Evolutionary conservation across 2,329 filamentous ascomycete genomes (phyloP), one percentile per base, ranked within the genome.

Genomic region (Verticillium longisporum): DNA sequence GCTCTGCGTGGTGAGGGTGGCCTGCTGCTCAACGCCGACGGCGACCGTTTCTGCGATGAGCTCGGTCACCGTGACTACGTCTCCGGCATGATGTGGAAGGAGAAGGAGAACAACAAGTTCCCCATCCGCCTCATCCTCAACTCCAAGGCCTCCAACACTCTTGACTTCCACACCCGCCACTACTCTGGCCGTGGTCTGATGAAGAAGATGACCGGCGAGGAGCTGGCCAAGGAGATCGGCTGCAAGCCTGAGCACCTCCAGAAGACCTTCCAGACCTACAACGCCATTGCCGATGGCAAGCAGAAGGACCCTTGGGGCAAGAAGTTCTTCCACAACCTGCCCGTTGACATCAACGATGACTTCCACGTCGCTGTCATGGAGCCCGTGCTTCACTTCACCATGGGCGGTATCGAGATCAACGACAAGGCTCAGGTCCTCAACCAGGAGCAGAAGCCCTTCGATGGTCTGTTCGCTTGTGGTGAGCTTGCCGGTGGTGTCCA

Each of bases 361-460:
- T 99, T 97, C 88, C 91, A 99, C 81, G 95, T 99, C 67, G 84
- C 95, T 32, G 71, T 96, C 66, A 99, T 99, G 95, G 94, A 99
- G 85, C 95, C 95, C 57, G 95, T 99, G 41, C 89, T 99, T 61
- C 95, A 99, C 83, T 99, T 99, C 82, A 99, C 95, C 81, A 99
- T 99, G 95, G 95, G 95, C 76, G 95, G 95, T 83, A 95, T 98
- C 69, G 94, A 98, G 81, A 99, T 99, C 83, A 96, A 99, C 83
- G 94, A 98, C 84, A 89, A 95, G 80, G 90, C 95, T 58, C 87
- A 97, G 79, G 93, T 97, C 68, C 85, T 99, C 74, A 97, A 98
- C 87, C 77, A 82, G 63, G 89, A 97, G 66, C 79, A 92, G 80
- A 86, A 96, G 86, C 92, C 95, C 59, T 99, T 99, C 74, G 92